These are phyloP conservation scores for Meredithiella fracta DNA, from an alignment of 2,329 filamentous ascomycete species.

Conservation along the genomic window DNA sequence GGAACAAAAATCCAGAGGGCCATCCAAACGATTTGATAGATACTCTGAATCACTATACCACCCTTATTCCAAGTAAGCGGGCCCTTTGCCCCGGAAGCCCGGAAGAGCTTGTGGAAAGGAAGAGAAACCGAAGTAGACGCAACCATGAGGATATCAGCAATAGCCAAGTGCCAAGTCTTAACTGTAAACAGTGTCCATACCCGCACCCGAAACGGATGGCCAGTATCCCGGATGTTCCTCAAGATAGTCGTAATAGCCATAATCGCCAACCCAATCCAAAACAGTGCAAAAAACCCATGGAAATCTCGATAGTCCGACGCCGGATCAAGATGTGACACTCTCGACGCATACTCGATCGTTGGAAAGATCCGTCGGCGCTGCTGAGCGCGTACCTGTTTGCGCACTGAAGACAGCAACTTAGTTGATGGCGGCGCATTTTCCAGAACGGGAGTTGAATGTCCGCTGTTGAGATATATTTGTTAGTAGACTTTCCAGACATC, in stretches of 20 bases:
- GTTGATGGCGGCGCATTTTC: slow-evolving; percentile 85
- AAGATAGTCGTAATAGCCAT: slow-evolving; percentile 94
- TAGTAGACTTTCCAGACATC: neutral
- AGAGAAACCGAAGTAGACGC: slow-evolving; percentile 53
- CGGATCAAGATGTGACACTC: slow-evolving; percentile 91
- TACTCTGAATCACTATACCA: slow-evolving; percentile 69
- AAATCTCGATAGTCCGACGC: slow-evolving; percentile 86
- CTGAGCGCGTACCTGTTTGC: slow-evolving; percentile 67
- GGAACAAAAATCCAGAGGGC: slow-evolving; percentile 69
- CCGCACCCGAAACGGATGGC: slow-evolving; percentile 64
- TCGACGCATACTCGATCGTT: slow-evolving; percentile 75
- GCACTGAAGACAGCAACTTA: slow-evolving; percentile 68
- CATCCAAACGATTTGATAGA: slow-evolving; percentile 68
- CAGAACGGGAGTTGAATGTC: slow-evolving; percentile 67
- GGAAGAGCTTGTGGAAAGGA: slow-evolving; percentile 54
- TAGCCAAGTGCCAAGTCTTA: slow-evolving; percentile 71
- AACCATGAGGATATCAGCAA: slow-evolving; percentile 79
- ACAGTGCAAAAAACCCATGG: slow-evolving; percentile 91
- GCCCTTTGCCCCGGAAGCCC: slow-evolving; percentile 26
- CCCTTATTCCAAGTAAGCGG: slow-evolving; percentile 56
- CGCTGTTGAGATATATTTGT: slow-evolving; percentile 32
- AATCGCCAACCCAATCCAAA: slow-evolving; percentile 93
- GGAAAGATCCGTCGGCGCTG: slow-evolving; percentile 77
- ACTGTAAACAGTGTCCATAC: slow-evolving; percentile 81
- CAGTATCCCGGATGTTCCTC: slow-evolving; percentile 86